Conservation (phyloP, 495 filamentous ascomycete genomes). For the Penicillium simplicissimum region DNA sequence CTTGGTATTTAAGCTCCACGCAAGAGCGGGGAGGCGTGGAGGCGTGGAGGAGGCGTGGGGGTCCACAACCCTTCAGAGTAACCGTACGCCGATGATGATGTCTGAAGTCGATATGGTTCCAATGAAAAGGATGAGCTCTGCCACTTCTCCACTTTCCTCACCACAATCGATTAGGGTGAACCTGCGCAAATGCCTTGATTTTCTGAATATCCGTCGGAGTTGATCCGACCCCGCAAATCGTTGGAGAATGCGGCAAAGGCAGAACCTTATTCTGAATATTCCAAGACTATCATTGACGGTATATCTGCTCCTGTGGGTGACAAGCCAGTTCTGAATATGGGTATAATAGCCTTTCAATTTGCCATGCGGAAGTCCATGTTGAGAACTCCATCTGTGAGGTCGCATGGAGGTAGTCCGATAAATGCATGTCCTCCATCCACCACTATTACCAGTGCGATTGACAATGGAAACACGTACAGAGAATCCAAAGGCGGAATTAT, state of each 20-base stretch:
- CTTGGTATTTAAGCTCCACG: neutral
- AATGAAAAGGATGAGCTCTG: neutral
- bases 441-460: too few relatives aligned
- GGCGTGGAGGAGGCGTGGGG: conserved; percentile 1
- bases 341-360: too few relatives aligned
- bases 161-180: neutral
- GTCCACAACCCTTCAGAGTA: neutral
- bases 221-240: conserved; percentile 3
- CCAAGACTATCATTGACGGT: neutral
- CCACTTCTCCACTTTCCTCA: neutral
- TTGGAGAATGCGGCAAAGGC: neutral
- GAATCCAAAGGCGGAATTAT: too few relatives aligned
- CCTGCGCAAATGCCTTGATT: neutral
- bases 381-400: too few relatives aligned
- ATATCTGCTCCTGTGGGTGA: neutral
- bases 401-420: too few relatives aligned
- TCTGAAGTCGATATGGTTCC: neutral
- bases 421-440: too few relatives aligned
- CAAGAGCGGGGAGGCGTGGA: neutral
- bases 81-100: neutral
- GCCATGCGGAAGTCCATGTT: too few relatives aligned
- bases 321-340: too few relatives aligned
- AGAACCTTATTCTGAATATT: neutral
- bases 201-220: conserved; percentile 1
- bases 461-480: too few relatives aligned